Conservation (phyloP, 2,329 filamentous ascomycete genomes). For the Botryosphaeria dothidea region DNA sequence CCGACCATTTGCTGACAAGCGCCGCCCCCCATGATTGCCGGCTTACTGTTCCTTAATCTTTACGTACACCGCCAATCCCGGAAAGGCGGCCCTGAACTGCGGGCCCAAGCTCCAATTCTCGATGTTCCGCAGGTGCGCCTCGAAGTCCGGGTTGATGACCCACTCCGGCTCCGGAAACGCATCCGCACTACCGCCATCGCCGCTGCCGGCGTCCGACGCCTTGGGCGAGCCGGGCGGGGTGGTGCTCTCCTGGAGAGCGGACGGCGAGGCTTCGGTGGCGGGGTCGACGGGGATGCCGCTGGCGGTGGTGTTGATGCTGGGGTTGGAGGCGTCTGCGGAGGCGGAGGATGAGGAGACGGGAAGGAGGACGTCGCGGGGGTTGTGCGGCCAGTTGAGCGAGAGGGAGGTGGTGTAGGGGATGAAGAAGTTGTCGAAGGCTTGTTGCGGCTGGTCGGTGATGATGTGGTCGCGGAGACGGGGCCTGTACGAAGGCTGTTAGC, state of each 20-base stretch:
- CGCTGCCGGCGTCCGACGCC: background rate
- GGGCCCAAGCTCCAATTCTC: constrained; percentile 81
- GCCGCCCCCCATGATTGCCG: no score
- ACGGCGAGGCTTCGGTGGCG: constrained; percentile 6
- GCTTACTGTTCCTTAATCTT: constrained; percentile 32
- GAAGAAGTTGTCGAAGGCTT: constrained; percentile 79
- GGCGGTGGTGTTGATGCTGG: constrained; percentile 14
- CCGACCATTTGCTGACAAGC: no score
- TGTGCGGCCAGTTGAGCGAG: constrained; percentile 82
- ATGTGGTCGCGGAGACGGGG: constrained; percentile 70
- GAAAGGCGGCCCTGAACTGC: constrained; percentile 66
- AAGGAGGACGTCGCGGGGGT: constrained; percentile 67
- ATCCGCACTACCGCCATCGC: background rate
- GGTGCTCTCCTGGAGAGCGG: background rate
- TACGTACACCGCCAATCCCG: constrained; percentile 46
- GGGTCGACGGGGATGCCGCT: constrained; percentile 15
- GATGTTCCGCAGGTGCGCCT: constrained; percentile 71
- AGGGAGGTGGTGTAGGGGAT: constrained; percentile 77
- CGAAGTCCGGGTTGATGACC: constrained; percentile 83
- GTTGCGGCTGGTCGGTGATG: constrained; percentile 38
- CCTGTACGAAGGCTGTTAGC: constrained; percentile 32
- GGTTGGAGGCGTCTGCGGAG: background rate
- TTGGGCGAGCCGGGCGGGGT: background rate
- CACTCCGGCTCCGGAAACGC: constrained; percentile 49
- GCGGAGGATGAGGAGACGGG: constrained; percentile 39